These are phyloP conservation scores for Macrocybe gigantea DNA, from an alignment of 768 basidiomycete genomes.

Conservation along the genomic window DNA sequence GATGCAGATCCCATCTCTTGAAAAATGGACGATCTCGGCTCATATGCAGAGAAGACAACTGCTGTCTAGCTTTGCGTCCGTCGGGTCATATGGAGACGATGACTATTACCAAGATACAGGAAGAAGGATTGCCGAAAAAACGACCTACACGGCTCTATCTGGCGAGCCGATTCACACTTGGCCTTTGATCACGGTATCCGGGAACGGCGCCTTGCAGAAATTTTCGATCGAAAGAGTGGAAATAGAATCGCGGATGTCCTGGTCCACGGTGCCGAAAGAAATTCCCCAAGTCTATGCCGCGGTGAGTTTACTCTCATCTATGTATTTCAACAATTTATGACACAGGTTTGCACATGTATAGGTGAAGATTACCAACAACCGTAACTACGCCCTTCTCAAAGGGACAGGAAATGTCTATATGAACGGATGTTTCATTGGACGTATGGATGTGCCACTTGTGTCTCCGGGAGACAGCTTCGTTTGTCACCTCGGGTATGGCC, in stretches of 20 bases:
- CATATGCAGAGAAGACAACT: conserved; percentile 6
- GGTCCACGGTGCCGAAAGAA: conserved; percentile 4
- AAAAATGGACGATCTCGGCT: conserved; percentile 30
- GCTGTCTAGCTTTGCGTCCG: neutral
- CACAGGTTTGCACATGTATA: conserved; percentile 6
- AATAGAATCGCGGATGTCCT: conserved; percentile 7
- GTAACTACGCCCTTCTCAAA: conserved; percentile 17
- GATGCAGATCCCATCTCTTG: conserved; percentile 26
- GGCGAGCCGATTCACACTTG: neutral
- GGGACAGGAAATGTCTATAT: conserved; percentile 21
- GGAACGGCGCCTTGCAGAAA: conserved; percentile 8
- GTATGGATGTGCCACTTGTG: conserved; percentile 14
- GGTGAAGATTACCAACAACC: conserved; percentile 21
- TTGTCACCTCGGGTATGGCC: conserved; percentile 20
- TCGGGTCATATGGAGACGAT: conserved; percentile 6
- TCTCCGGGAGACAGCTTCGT: conserved; percentile 22
- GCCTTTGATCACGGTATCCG: conserved; percentile 7
- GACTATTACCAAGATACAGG: neutral
- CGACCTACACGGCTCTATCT: too few species aligned
- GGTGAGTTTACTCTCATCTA: too few species aligned
- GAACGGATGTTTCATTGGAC: conserved; percentile 24
- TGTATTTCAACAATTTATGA: too few species aligned
- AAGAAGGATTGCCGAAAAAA: too few species aligned
- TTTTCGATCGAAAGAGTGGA: conserved; percentile 5
- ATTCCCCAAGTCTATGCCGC: neutral